Evolutionary conservation across 306 rosid genomes (phyloP).

Genomic region (Crotalaria pallida): DNA sequence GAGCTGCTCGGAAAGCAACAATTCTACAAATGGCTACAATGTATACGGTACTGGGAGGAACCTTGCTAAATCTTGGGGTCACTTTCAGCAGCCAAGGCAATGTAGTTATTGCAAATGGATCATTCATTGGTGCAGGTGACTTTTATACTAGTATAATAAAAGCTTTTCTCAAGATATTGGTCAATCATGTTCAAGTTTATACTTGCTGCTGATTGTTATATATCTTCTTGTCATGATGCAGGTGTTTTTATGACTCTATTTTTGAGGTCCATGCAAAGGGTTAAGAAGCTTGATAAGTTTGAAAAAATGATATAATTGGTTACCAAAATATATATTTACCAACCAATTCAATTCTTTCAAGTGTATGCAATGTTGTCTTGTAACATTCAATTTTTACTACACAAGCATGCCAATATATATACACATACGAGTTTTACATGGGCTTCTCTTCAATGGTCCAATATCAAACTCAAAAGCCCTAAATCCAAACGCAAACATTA

Average conservation of each 20-base stretch:
- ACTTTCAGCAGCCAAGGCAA: constrained; percentile 71
- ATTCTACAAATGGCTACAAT: constrained; percentile 80
- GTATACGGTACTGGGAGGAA: constrained; percentile 79
- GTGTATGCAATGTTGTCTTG: not conserved
- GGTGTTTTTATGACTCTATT: constrained; percentile 57
- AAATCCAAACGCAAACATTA: no score
- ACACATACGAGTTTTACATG: not conserved
- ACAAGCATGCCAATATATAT: constrained; percentile 14
- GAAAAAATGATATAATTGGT: constrained; percentile 63
- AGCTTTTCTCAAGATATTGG: not conserved
- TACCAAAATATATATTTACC: not conserved
- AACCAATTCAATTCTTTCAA: constrained; percentile 18
- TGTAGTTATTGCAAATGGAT: constrained; percentile 64
- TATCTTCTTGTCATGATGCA: constrained; percentile 31
- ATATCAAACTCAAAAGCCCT: no score
- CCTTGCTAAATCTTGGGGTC: constrained; percentile 77
- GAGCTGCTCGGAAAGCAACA: constrained; percentile 88
- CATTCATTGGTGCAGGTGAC: constrained; percentile 83
- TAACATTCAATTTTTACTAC: not conserved
- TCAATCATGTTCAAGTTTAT: not conserved
- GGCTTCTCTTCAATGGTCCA: no score
- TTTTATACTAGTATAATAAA: not conserved
- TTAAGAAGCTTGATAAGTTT: constrained; percentile 64
- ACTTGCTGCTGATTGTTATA: not conserved
- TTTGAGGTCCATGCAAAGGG: constrained; percentile 69